A percentile compares a stretch with the other conserved stretches of the same genome.
Conservation (phyloP, 192 early-diverging fungal genomes). For the Coemansia sp. region DNA sequence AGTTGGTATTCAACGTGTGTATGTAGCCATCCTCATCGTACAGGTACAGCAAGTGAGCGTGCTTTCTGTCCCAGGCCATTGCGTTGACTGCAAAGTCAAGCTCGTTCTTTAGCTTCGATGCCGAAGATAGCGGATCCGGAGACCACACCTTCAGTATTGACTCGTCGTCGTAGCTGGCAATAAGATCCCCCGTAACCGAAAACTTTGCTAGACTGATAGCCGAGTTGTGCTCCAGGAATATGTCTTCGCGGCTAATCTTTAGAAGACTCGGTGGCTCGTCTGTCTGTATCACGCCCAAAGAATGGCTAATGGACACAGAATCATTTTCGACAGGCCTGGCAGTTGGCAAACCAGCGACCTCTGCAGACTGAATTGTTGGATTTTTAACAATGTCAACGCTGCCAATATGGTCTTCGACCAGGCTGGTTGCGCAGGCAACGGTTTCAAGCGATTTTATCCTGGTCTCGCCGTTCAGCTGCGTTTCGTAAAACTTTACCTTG, state of each 20-base stretch:
- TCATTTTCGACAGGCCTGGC: background rate
- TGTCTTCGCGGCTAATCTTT: slow-evolving; percentile 48
- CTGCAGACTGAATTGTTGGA: slow-evolving; percentile 11
- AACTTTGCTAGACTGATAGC: slow-evolving; percentile 44
- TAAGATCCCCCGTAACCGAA: slow-evolving; percentile 38
- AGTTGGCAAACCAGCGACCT: background rate
- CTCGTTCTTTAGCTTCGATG: slow-evolving; percentile 49
- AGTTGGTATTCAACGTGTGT: slow-evolving; percentile 47
- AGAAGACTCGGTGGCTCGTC: slow-evolving; percentile 36
- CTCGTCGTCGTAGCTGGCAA: slow-evolving; percentile 55
- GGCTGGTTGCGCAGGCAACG: slow-evolving; percentile 7
- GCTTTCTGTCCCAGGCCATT: slow-evolving; percentile 50
- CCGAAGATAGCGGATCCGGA: slow-evolving; percentile 31
- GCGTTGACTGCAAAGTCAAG: slow-evolving; percentile 44
- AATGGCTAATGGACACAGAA: slow-evolving; percentile 7
- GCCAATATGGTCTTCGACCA: slow-evolving; percentile 50
- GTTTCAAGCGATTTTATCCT: slow-evolving; percentile 27
- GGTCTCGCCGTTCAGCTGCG: slow-evolving; percentile 36
- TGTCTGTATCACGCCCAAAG: slow-evolving; percentile 14
- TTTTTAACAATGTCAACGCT: slow-evolving; percentile 12
- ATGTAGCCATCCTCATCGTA: slow-evolving; percentile 45
- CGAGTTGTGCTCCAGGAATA: slow-evolving; percentile 52
- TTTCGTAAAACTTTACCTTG: slow-evolving; percentile 30
- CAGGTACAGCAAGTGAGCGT: slow-evolving; percentile 46
- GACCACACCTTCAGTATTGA: slow-evolving; percentile 50